phyloP scores from a whole-genome alignment of 345 rosid species.

The Lenwebbia sp. region DNA sequence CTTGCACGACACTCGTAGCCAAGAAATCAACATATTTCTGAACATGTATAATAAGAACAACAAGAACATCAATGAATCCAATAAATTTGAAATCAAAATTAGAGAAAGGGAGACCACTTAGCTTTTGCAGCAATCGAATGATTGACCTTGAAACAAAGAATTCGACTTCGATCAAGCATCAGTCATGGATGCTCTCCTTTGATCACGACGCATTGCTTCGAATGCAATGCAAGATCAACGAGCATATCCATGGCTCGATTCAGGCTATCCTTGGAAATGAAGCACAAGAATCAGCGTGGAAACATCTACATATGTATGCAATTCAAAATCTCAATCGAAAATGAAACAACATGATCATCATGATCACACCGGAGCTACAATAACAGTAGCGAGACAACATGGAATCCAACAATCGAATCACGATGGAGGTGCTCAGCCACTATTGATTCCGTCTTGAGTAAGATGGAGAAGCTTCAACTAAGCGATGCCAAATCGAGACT shows the following conservation, averaged over 20 bases:
- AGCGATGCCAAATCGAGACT: no score
- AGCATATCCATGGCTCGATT: neutral
- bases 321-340: neutral
- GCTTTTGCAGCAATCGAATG: neutral
- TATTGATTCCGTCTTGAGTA: no score
- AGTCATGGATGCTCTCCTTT: neutral
- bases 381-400: no score
- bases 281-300: neutral
- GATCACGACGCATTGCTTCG: no score
- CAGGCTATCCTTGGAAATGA: neutral
- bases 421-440: no score
- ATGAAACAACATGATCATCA: neutral
- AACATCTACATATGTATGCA: neutral
- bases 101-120: neutral
- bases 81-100: neutral
- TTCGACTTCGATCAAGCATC: neutral
- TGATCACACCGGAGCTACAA: no score
- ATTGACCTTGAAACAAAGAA: neutral
- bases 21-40: neutral
- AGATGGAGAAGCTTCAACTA: no score
- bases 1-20: neutral
- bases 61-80: neutral
- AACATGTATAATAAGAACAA: fast-evolving
- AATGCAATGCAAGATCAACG: no score
- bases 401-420: no score